Base-by-base conservation (phyloP, 257 asterid species). In the Solanum pimpinellifolium region DNA sequence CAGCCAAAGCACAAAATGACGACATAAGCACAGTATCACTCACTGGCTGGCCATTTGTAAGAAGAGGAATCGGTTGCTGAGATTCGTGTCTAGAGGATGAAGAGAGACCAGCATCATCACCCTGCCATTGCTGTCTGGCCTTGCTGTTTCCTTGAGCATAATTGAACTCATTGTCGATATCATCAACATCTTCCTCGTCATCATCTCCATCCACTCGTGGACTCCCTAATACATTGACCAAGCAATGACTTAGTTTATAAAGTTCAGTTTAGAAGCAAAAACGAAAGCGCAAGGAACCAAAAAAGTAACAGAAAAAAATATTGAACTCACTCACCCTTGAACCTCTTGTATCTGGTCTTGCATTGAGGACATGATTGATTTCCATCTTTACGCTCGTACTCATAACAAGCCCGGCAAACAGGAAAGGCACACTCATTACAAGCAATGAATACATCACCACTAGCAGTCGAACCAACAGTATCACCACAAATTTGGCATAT, bases 361-460 rank as follows among this genome's bases (percentile, higher is more conserved):
- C 99, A 96, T 87, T 96, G 98, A 13, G 99, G 98, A 81, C 98
- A 96, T 2, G 94, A 87, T 89, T 93, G 98, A 89, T 93, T 95
- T 74, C 98, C 99, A 88, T 96, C 98, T 92, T 93, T 96, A 74
- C 99, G 90, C 90, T 96, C 99, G 6, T 95, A 96, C 87, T 96
- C 99, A 83, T 96, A 96, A 87, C 99, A 96, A 88, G 96, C 92
- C 75, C 98, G 95, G 89, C 98, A 96, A 86, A 95, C 98, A 13
- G 99, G 99, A 90, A 95, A 95, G 39, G 95, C 98, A 84, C 99
- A 96, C 89, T 96, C 99, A 47, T 96, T 93, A 91, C 99, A 96
- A 88, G 98, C 98, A 88, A 96, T 96, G 88, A 96, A 96, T 16
- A 91, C 86, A 77, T 96, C 98, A 27, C 98, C 99, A 88, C 21